Base-by-base conservation (phyloP, 2,329 filamentous ascomycete genomes). In the Ophiostoma novo-ulmi region DNA sequence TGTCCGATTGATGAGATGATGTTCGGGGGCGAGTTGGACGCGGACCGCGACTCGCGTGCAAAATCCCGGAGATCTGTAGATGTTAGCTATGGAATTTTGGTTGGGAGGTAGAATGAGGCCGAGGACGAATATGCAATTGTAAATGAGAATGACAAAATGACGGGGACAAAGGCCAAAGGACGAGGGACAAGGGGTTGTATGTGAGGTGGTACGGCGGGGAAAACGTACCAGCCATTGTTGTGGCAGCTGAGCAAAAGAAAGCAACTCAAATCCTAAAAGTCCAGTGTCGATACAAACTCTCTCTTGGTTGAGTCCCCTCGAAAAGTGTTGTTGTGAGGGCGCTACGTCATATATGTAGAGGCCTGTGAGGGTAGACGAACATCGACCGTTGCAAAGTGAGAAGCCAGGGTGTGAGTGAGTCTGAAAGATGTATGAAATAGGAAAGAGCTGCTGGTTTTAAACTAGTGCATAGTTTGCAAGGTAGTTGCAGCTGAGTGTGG, bases 21-120 rank as follows among this genome's bases (percentile, higher is more conserved):
- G 17, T 68, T 66, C 4, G 71, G 71, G 13, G 70, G 71, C 13
- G 71, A 72, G 68, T 70, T 71, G 44, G 71, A 72, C 3, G 71
- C 71, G 26, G 71, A 72, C 13, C 71, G 71, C 26, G 71, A 72
- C 63, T 39, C 63, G 63, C n/a, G 36, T 13, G 20, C 63, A 65
- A 65, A 65, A n/a, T 41, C 63, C 35, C 36, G 63, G 36, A 36
- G 36, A 36, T 38, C 63, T 65, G 20, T 17, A 63, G 58, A 36
- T 35, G 26, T 63, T 63, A 63, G 58, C 11, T 63, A 6, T 22
- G 7, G 22, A 2, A 13, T 13, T 20, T 63, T 63, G 58, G 22
- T 44, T 14, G 39, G 11, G 8, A 13, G 39, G 14, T 44, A 26
- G 31, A 39, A 39, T 10, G 11, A 8, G 38, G 6, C 38, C 6